Base-by-base conservation (phyloP, 2,329 filamentous ascomycete genomes). In the Hypoxylon sp. region DNA sequence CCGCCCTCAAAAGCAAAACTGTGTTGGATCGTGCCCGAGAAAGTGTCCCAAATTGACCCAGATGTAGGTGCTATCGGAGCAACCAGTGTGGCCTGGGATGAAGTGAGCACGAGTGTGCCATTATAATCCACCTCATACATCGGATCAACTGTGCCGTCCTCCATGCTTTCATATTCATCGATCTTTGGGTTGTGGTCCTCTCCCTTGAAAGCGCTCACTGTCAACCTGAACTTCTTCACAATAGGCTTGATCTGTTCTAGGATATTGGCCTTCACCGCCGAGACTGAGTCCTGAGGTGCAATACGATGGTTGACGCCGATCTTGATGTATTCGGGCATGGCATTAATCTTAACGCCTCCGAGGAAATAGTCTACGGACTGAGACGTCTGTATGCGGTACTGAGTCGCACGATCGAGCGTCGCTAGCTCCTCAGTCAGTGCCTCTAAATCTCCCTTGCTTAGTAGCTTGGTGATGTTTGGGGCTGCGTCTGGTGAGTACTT, bases 261-360 rank as follows among this genome's bases (percentile, higher is more conserved):
- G 6, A 87, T 79, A 32, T 85, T 85, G 27, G 79, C 74, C 63
- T 81, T 83, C 5, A 87, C 79, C 24, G 80, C 75, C 15, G 82
- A 75, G 2, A 84, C 82, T 1, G 81, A 82, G 70, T 87, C 82
- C 67, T 87, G 85, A 15, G 86, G 80, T n/a, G 86, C 86, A 44
- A 88, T 82, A 6, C 87, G 86, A 77, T 88, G 86, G 73, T 89
- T 88, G 39, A 88, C 81, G 0, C 83, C 81, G 0, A 85, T 81
- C 2, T 78, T 82, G 48, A 86, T 82, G 48, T 83, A 83, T 75
- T 88, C 86, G 0, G 87, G 87, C 42, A 89, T 80, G 2, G 87
- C 87, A 63, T 89, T 89, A 69, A 85, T 84, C 74, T 89, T 89
- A 47, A 87, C 83, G 8, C 87, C 87, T 24, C 86, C 87, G 35